Evolutionary conservation across 225 moss, liverwort and hornwort species (phyloP).

Genomic region (Takakia lepidozioides): DNA sequence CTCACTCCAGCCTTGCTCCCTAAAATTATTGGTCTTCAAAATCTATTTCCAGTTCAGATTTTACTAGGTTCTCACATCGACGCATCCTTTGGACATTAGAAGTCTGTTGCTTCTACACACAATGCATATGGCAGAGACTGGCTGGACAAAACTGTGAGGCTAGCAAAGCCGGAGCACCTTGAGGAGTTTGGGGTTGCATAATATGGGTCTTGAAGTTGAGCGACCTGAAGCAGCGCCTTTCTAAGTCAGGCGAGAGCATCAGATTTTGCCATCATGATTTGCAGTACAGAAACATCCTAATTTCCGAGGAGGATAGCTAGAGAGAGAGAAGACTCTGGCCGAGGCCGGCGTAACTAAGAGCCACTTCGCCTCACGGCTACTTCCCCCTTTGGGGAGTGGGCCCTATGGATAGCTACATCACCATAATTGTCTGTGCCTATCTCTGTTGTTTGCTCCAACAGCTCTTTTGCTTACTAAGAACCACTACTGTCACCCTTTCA

Average conservation of each 20-base stretch:
- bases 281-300: conserved; percentile 92
- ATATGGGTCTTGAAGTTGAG: conserved; percentile 55
- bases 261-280: conserved; percentile 97
- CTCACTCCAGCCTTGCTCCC: not conserved
- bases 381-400: no score
- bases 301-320: conserved; percentile 80
- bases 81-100: no score
- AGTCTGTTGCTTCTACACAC: no score
- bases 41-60: no score
- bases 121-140: conserved; percentile 61
- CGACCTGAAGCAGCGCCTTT: conserved; percentile 48
- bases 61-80: no score
- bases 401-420: conserved; percentile 45
- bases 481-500: no score
- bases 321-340: no score
- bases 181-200: conserved; percentile 40
- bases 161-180: conserved; percentile 23
- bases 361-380: no score
- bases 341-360: no score
- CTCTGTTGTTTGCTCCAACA: no score
- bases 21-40: no score
- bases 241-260: conserved; percentile 38
- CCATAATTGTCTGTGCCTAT: conserved; percentile 70
- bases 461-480: no score
- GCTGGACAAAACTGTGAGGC: conserved; percentile 68